phyloP scores from a whole-genome alignment of 2,329 filamentous ascomycete species.

The Aspergillus brunneoviolaceus region DNA sequence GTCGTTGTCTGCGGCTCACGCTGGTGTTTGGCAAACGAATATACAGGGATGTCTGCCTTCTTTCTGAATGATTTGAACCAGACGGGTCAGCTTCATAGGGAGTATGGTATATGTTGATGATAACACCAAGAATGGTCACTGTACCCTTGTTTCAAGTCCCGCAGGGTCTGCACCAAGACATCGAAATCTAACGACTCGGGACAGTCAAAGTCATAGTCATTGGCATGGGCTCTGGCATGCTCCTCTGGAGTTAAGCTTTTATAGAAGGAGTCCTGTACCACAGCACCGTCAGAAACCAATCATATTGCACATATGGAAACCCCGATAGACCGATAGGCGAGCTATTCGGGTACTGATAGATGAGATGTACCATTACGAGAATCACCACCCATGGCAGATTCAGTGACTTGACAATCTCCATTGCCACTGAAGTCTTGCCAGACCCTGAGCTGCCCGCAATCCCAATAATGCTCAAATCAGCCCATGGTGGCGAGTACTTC shows the following conservation, averaged over 20 bases:
- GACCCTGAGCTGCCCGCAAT: conserved; percentile 95
- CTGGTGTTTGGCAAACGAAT: conserved; percentile 91
- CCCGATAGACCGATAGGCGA: not conserved
- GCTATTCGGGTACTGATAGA: not conserved
- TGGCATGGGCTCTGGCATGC: conserved; percentile 76
- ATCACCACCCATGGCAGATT: conserved; percentile 98
- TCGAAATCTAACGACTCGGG: conserved; percentile 96
- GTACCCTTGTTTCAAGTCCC: conserved; percentile 89
- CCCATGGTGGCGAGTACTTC: conserved; percentile 93
- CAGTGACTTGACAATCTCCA: conserved; percentile 84
- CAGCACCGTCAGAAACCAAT: conserved; percentile 20
- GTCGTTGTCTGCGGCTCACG: conserved; percentile 75
- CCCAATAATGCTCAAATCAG: conserved; percentile 92
- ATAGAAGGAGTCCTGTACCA: conserved; percentile 86
- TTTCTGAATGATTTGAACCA: conserved; percentile 24
- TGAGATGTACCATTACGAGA: conserved; percentile 76
- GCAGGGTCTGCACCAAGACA: conserved; percentile 72
- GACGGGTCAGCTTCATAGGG: not conserved
- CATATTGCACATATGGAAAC: not conserved
- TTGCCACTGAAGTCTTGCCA: conserved; percentile 88
- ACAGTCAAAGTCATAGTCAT: conserved; percentile 95
- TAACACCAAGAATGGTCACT: not conserved
- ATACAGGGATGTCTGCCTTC: conserved; percentile 81
- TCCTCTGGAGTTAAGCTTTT: conserved; percentile 80
- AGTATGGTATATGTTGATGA: not conserved